These are phyloP conservation scores for Aspergillus carlsbadensis DNA, from an alignment of 495 filamentous ascomycete genomes.

Conservation along the genomic window DNA sequence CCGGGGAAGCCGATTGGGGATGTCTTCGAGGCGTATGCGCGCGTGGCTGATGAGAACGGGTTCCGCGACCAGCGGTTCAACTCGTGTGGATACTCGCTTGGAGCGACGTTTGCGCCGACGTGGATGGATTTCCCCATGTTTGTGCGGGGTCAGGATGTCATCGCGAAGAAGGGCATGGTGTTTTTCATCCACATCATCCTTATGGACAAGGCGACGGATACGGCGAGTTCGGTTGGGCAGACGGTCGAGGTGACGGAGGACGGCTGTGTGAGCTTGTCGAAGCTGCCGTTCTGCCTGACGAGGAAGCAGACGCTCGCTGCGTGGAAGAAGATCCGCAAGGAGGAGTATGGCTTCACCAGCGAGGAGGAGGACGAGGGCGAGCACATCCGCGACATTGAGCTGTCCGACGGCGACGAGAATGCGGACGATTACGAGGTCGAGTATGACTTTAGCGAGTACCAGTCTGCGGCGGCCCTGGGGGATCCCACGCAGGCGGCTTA, in stretches of 20 bases:
- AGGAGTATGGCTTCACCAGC: slow-evolving; percentile 24
- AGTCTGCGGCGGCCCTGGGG: slow-evolving; percentile 18
- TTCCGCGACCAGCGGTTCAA: slow-evolving; percentile 28
- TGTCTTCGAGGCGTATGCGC: slow-evolving; percentile 27
- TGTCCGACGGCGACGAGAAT: slow-evolving; percentile 22
- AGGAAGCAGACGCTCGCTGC: slow-evolving; percentile 23
- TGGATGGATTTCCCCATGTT: slow-evolving; percentile 32
- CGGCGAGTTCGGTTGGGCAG: slow-evolving; percentile 25
- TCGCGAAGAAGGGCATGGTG: slow-evolving; percentile 22
- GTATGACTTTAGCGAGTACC: slow-evolving; percentile 25
- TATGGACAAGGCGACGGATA: slow-evolving; percentile 29
- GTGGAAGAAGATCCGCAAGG: slow-evolving; percentile 27
- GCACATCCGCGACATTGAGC: slow-evolving; percentile 24
- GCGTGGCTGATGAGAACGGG: slow-evolving; percentile 26
- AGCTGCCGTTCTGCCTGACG: slow-evolving; percentile 24
- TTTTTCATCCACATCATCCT: slow-evolving; percentile 30
- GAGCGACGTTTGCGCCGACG: slow-evolving; percentile 24
- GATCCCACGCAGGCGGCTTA: slow-evolving; percentile 21
- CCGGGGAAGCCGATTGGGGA: slow-evolving; percentile 22
- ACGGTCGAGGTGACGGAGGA: slow-evolving; percentile 24
- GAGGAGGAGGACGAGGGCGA: slow-evolving; percentile 22
- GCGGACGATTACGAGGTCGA: slow-evolving; percentile 26
- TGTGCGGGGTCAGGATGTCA: slow-evolving; percentile 21
- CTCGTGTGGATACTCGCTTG: slow-evolving; percentile 22
- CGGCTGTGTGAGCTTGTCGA: slow-evolving; percentile 23